Base-by-base conservation (phyloP, 202 grass and related monocot species). In the Miscanthus sacchariflorus region DNA sequence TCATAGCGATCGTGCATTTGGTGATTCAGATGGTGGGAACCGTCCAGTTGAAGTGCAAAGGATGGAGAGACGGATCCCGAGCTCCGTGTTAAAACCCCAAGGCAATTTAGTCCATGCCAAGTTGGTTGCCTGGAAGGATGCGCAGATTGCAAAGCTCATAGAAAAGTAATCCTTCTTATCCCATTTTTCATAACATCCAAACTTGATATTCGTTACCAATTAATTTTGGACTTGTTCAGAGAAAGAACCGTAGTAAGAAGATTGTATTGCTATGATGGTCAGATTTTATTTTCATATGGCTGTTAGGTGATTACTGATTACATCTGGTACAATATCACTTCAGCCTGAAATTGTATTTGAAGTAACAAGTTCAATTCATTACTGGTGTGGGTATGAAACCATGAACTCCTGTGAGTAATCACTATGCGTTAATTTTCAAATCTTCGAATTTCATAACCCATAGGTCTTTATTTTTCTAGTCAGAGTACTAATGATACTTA, bases 111-210 rank as follows among this genome's bases (percentile, higher is more conserved):
- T 95, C 65, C 89, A 87, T n/a, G 67, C 87, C 89, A 91, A 93
- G 80, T 88, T 95, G 79, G 90, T 88, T 87, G 82, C 82, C 74
- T 97, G 90, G 95, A 95, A 91, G 89, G 89, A 95, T 85, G 87
- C 64, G 48, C 78, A 86, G 76, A 84, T 88, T 76, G 44, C 82
- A 68, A 95, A 97, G 70, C 89, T 95, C 80, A 82, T 95, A 87
- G 87, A 87, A 68, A 95, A 91, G 95, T 97, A 94, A 87, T 66
- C 1, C 76, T 19, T 14, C 43, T 82, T 77, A 44, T 90, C 28
- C 68, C 46, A 68, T 70, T 65, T 83, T 85, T 78, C 15, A 25
- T 82, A 45, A 74, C 35, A 49, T 83, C 45, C 12, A 59, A 69
- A 42, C 21, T 45, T 87, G 39, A 35, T 67, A 73, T 70, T 54